phyloP scores from a whole-genome alignment of 179 eudicot species.

The Silene vulgaris region DNA sequence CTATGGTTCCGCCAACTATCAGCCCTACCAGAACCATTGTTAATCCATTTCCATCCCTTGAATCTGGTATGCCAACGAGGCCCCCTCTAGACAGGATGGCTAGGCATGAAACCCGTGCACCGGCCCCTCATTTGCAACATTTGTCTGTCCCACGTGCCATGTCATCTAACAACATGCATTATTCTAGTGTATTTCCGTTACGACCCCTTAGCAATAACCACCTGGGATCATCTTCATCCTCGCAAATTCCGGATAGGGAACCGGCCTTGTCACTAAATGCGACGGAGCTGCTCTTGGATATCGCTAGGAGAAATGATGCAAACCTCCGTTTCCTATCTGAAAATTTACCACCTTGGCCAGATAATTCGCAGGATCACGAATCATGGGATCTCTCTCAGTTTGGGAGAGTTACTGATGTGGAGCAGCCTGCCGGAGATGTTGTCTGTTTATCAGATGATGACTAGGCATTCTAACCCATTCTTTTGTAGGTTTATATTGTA shows the following conservation, averaged over 20 bases:
- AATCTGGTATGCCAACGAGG: constrained; percentile 23
- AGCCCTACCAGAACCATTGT: constrained; percentile 24
- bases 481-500: constrained; percentile 1
- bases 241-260: not conserved
- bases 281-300: constrained; percentile 23
- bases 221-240: constrained; percentile 11
- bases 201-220: constrained; percentile 18
- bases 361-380: constrained; percentile 21
- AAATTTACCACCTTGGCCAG: constrained; percentile 18
- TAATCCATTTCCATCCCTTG: constrained; percentile 22
- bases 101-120: constrained; percentile 35
- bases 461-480: not conserved
- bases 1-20: constrained; percentile 15
- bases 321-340: not conserved
- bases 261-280: constrained; percentile 14
- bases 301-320: constrained; percentile 16
- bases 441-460: constrained; percentile 40
- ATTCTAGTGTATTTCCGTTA: not conserved
- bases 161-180: constrained; percentile 18
- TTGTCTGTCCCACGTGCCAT: constrained; percentile 17
- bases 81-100: constrained; percentile 16
- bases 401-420: constrained; percentile 13
- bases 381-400: constrained; percentile 23
- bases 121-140: constrained; percentile 46
- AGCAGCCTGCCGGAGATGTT: constrained; percentile 24